Evolutionary conservation across 768 basidiomycete genomes (phyloP), one percentile per base, ranked within the genome.

Genomic region (Fibroporia radiculosa): DNA sequence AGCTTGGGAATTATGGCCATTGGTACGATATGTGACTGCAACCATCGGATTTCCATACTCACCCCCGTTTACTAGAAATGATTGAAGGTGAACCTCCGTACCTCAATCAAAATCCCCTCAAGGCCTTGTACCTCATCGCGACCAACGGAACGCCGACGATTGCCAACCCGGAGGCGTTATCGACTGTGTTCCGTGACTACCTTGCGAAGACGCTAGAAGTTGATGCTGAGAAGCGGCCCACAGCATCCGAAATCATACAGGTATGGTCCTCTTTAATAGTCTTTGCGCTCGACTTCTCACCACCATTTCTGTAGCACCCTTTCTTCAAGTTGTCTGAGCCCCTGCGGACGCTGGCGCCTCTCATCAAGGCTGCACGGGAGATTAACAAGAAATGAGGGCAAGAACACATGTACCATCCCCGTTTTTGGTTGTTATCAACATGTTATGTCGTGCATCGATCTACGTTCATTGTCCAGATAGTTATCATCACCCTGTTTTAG

Each of bases 11-110:
- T 97, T 70, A 96, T 95, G 79, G 87, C 93, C 35, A 88, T 96
- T 53, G 93, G 91, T 85, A 63, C 62, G 70, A 69, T 32, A n/a
- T n/a, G n/a, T n/a, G n/a, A n/a, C n/a, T n/a, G n/a, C n/a, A n/a
- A n/a, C n/a, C 28, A 35, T 39, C 33, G 6, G 22, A 33, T 29
- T 42, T 24, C 25, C 32, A 13, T n/a, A n/a, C n/a, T n/a, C n/a
- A n/a, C n/a, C n/a, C n/a, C n/a, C 48, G 20, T 57, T 2, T 4
- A 5, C 20, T 18, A 91, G 92, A 96, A 68, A 96, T 97, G 93
- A 93, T 97, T 56, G 93, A 97, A 66, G 93, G 93, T 44, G 93
- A 96, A 63, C 93, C 93, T 0, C 93, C 93, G 19, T 96, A 96
- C 57, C 75, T 95, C 27, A 93, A 93, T 61, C 93, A 96, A 70